Conservation (phyloP, 257 asterid genomes). For the Fraxinus anomala region DNA sequence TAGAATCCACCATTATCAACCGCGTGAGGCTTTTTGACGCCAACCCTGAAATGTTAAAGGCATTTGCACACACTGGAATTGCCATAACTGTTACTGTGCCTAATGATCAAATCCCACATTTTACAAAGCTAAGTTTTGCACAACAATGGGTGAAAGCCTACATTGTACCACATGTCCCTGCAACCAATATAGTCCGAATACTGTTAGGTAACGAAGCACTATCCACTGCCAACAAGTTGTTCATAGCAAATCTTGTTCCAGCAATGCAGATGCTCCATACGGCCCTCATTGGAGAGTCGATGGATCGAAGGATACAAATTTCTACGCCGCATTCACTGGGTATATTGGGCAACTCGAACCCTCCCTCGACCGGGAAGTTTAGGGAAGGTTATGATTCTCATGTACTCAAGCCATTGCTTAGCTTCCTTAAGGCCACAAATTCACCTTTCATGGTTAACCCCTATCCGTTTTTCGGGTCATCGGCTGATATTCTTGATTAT, state of each 20-base stretch:
- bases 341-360: conserved; percentile 55
- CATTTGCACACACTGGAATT: conserved; percentile 62
- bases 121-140: conserved; percentile 41
- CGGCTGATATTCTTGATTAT: conserved; percentile 40
- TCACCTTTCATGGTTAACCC: conserved; percentile 53
- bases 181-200: conserved; percentile 58
- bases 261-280: conserved; percentile 66
- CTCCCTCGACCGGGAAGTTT: conserved; percentile 60
- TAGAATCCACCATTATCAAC: conserved; percentile 50
- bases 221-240: conserved; percentile 49
- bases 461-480: conserved; percentile 48
- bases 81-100: conserved; percentile 53
- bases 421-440: conserved; percentile 45
- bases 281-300: conserved; percentile 42
- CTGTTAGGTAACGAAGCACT: conserved; percentile 68
- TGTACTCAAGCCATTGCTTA: conserved; percentile 45
- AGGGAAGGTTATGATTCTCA: conserved; percentile 44
- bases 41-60: conserved; percentile 51
- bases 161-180: conserved; percentile 45
- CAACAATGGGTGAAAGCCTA: conserved; percentile 52
- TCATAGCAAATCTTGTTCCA: conserved; percentile 53
- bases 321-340: conserved; percentile 77
- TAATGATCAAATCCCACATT: conserved; percentile 49
- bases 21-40: conserved; percentile 63
- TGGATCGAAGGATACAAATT: conserved; percentile 44